Percentiles rank a stretch among this genome's conserved stretches.
phyloP scores from a whole-genome alignment of 495 filamentous ascomycete species.

The Trichocladium antarcticum region DNA sequence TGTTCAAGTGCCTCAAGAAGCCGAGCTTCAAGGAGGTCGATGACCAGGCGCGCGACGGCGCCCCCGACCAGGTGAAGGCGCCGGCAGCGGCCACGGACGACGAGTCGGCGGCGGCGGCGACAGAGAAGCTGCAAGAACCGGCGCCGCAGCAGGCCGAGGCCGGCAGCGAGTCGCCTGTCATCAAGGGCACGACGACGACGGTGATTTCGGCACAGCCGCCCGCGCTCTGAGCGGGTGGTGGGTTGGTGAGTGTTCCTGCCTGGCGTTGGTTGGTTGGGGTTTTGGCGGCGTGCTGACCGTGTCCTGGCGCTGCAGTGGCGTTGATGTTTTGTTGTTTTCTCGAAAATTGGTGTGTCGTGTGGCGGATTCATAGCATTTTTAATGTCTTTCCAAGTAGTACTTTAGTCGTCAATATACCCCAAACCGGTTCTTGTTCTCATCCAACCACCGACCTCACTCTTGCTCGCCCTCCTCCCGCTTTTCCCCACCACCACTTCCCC shows the following conservation, averaged over 20 bases:
- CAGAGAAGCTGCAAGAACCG: neutral
- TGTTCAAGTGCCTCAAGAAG: conserved; percentile 12
- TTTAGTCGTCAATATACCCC: conserved; percentile 8
- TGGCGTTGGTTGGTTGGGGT: no score
- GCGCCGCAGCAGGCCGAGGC: neutral
- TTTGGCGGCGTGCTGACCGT: no score
- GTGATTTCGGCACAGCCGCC: no score
- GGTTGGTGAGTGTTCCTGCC: no score
- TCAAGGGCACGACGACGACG: no score
- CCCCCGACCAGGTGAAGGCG: neutral
- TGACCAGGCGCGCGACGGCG: neutral
- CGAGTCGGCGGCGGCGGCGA: neutral
- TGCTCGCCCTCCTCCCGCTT: conserved; percentile 7
- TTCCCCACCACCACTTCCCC: neutral
- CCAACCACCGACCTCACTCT: neutral
- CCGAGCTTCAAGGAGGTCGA: neutral
- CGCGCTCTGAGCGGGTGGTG: no score
- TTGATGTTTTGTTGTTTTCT: neutral
- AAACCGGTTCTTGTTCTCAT: neutral
- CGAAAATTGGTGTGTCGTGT: neutral
- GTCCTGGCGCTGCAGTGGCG: no score
- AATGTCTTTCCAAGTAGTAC: neutral
- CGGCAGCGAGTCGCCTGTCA: no score
- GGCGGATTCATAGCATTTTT: conserved; percentile 6
- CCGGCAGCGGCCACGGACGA: neutral